A percentile compares a stretch with the other conserved stretches of the same genome.
phyloP scores from a whole-genome alignment of 768 basidiomycete genomes.

The Mycena alexandri region DNA sequence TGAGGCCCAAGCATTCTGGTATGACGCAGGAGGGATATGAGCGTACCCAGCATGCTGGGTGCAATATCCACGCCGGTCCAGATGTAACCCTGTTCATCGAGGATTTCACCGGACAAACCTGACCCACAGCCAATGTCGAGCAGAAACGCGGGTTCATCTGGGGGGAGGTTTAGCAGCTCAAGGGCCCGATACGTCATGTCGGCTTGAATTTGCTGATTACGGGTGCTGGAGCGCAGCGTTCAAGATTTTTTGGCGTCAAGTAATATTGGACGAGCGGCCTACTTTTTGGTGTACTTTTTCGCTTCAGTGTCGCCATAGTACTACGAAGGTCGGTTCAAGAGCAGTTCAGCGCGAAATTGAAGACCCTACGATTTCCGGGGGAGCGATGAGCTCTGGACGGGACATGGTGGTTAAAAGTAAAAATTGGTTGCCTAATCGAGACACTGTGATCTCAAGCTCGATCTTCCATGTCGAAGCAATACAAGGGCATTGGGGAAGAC shows the following conservation, averaged over 20 bases:
- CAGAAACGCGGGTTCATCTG: slow-evolving; percentile 84
- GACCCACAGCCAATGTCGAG: slow-evolving; percentile 98
- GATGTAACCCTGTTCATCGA: slow-evolving; percentile 92
- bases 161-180: slow-evolving; percentile 88
- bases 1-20: background rate
- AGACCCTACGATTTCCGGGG: slow-evolving; percentile 87
- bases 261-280: slow-evolving; percentile 40
- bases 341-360: background rate
- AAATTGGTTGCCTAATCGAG: slow-evolving; percentile 6
- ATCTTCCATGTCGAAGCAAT: slow-evolving; percentile 65
- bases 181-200: slow-evolving; percentile 98
- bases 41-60: slow-evolving; percentile 95
- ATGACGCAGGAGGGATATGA: background rate
- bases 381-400: slow-evolving; percentile 88
- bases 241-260: slow-evolving; percentile 27
- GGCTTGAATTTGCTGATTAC: slow-evolving; percentile 96
- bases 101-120: slow-evolving; percentile 95
- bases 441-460: background rate
- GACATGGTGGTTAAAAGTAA: slow-evolving; percentile 67
- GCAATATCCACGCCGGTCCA: slow-evolving; percentile 97
- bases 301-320: slow-evolving; percentile 98
- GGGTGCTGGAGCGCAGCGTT: slow-evolving; percentile 68
- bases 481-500: slow-evolving; percentile 93
- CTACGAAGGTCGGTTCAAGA: slow-evolving; percentile 55
- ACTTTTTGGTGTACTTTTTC: slow-evolving; percentile 98